Evolutionary conservation across 2,329 filamentous ascomycete species (phyloP).

Genomic region (Plenodomus lindquistii): DNA sequence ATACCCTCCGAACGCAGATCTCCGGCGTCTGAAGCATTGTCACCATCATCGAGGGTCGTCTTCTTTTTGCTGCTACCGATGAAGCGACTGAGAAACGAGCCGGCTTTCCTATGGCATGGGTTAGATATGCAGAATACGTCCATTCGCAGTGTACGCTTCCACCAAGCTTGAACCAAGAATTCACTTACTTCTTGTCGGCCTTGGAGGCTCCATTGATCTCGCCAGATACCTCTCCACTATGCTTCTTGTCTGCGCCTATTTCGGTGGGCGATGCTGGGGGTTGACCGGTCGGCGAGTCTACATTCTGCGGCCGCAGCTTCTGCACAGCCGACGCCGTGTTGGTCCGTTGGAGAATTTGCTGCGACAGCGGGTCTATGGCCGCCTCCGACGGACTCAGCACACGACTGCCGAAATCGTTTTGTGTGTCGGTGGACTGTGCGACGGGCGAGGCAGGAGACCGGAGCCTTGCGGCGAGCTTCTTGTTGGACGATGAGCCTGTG

Average conservation of each 20-base stretch:
- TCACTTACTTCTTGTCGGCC: conserved; percentile 45
- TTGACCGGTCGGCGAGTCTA: conserved; percentile 36
- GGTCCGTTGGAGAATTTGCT: conserved; percentile 67
- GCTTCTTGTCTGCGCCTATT: conserved; percentile 49
- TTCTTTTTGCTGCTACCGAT: conserved; percentile 76
- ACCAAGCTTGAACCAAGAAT: not conserved
- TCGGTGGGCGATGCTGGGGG: conserved; percentile 51
- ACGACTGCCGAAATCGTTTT: conserved; percentile 23
- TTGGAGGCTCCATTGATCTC: conserved; percentile 25
- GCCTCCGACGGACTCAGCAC: conserved; percentile 34
- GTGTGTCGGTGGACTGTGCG: conserved; percentile 19
- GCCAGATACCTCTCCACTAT: conserved; percentile 27
- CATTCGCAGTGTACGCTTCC: not conserved
- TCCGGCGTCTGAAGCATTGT: conserved; percentile 72
- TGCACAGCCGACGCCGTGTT: conserved; percentile 65
- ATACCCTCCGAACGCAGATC: conserved; percentile 74
- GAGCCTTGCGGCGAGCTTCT: conserved; percentile 33
- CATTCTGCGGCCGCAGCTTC: conserved; percentile 56
- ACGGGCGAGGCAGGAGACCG: conserved; percentile 27
- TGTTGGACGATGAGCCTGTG: conserved; percentile 28
- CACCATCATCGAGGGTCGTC: conserved; percentile 55
- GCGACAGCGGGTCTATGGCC: conserved; percentile 68
- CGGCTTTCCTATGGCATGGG: conserved; percentile 68
- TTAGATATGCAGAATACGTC: conserved; percentile 8
- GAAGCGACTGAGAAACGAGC: conserved; percentile 88